Base-by-base conservation (phyloP, 768 basidiomycete species). In the Exidia glandulosa region DNA sequence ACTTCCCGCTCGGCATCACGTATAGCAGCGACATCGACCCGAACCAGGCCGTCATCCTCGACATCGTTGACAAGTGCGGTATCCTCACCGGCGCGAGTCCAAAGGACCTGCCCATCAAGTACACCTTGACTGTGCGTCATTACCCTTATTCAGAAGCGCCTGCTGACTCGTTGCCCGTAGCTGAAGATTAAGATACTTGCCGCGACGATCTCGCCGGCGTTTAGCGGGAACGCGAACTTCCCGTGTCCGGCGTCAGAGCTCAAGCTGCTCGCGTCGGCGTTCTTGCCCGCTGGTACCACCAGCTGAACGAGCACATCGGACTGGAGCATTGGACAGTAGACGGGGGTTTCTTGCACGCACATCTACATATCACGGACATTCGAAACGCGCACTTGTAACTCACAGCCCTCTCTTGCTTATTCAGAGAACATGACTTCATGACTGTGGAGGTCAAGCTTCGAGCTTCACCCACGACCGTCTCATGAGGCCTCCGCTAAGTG, bases 1-100 rank as follows among this genome's bases (percentile, higher is more conserved):
- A 19, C 48, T 59, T 59, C 50, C 59, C 59, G 29, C 32, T 59
- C 59, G 25, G 48, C 16, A 32, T 59, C 19, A 55, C 48, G 31
- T 59, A 59, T 33, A 31, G 25, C 13, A 59, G 29, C 14, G 31
- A 16, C 13, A 52, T 52, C 31, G 59, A 59, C 33, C 59, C 59
- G 7, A 55, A 31, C n/a, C 27, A 52, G 50, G 32, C 32, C 14
- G 23, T 59, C 4, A 30, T 59, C 10, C 37, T 45, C 32, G 36
- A 52, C 52, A 54, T 59, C 4, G 57, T 14, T 23, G 32, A 23
- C 4, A 59, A 27, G 10, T 50, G 59, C 52, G 45, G 59, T 23
- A 23, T 14, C 3, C 29, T 48, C 27, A 23, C 19, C 33, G 58
- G 58, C 23, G 48, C 9, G 13, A 7, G 10, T 6, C n/a, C 31